Base-by-base conservation (phyloP, 164 flowering plant genomes). In the Aristolochia contorta region DNA sequence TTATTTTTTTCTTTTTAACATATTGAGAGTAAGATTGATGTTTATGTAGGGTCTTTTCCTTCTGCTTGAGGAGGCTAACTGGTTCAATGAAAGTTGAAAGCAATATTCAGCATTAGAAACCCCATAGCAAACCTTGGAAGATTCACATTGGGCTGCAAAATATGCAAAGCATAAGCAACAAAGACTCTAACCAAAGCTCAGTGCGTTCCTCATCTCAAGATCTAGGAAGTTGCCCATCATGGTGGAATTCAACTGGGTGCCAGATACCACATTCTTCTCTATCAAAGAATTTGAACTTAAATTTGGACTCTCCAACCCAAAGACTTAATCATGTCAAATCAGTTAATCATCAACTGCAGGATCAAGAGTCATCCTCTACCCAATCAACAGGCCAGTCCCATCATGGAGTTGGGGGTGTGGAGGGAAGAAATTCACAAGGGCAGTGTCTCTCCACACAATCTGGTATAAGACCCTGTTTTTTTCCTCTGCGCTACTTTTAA, bases 331-430 rank as follows among this genome's bases (percentile, higher is more conserved):
- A 63, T 61, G 72, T 61, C 54, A 82, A 70, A 75, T 72, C 70
- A 47, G 54, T 79, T 18, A 72, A 78, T 60, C 61, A 69, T 61
- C 78, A 72, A 62, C 59, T 76, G 15, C 75, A 77, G 52, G 87
- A 77, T 50, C 81, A 74, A 52, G 84, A 77, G 47, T 81, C 84
- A 14, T 66, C 84, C 19, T 77, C 84, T 22, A 69, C 80, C 55
- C 89, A 79, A 51, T 84, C 85, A 43, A 75, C 79, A 48, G 68
- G 73, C 62, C 80, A 78, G 60, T 82, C 89, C 33, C 77, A 70
- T 55, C 70, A 75, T 49, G 79, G 70, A 52, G 49, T 66, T 56
- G 60, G 64, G 48, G 71, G 64, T 50, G 51, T 67, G 53, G 72
- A 67, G 19, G 68, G 64, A 62, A 62, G 70, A 53, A 73, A 65